These are phyloP conservation scores for Heritiera fomes DNA, from an alignment of 345 rosid species.

Conservation along the genomic window DNA sequence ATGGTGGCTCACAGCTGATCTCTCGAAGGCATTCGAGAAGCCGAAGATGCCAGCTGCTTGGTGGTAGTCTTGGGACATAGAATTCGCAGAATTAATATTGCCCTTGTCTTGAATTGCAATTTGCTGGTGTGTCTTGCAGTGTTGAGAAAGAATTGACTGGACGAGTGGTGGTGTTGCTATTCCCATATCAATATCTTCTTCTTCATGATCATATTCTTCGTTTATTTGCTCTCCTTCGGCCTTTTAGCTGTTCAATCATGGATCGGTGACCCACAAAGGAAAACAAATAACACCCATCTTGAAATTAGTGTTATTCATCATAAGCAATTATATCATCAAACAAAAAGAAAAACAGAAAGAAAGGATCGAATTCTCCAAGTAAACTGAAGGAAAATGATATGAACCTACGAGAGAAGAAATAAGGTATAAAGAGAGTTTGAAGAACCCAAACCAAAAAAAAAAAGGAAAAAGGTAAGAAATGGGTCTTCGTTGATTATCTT, in stretches of 20 bases:
- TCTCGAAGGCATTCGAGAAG: slow-evolving; percentile 76
- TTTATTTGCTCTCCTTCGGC: neutral
- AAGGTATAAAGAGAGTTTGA: neutral
- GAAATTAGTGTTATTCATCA: slow-evolving; percentile 8
- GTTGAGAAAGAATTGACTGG: slow-evolving; percentile 29
- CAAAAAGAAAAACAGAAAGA: neutral
- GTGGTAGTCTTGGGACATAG: slow-evolving; percentile 89
- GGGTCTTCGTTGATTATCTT: slow-evolving; percentile 6
- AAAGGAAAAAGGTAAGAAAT: slow-evolving; percentile 17
- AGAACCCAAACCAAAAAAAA: slow-evolving; percentile 11
- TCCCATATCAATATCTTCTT: slow-evolving; percentile 64
- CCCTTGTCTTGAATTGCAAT: slow-evolving; percentile 21
- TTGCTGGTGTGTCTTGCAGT: slow-evolving; percentile 29
- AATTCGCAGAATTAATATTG: slow-evolving; percentile 34
- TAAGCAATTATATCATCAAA: neutral
- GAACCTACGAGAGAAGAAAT: neutral
- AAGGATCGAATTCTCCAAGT: neutral
- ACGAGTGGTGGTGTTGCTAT: slow-evolving; percentile 50
- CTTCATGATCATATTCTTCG: slow-evolving; percentile 33
- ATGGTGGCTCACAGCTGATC: slow-evolving; percentile 35
- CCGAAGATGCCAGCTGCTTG: slow-evolving; percentile 51
- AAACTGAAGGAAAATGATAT: slow-evolving; percentile 8
- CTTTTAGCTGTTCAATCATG: slow-evolving; percentile 25
- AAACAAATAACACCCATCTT: slow-evolving; percentile 25
- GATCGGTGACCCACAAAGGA: slow-evolving; percentile 31